Evolutionary conservation across 148 eudicot genomes (phyloP).

Genomic region (Hydrangea macrophylla): DNA sequence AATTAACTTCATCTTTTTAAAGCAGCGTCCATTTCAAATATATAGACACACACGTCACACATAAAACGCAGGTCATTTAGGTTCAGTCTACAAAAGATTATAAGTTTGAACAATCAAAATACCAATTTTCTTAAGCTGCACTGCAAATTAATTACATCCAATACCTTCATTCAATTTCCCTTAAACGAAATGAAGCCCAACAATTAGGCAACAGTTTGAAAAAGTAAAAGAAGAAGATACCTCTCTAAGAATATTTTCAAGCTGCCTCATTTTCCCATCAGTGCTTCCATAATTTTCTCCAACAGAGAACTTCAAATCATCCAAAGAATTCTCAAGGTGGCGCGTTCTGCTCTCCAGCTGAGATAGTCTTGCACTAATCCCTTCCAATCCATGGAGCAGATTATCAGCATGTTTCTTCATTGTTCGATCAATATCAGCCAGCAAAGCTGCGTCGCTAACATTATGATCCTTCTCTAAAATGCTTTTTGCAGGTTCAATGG

Average conservation of each 20-base stretch:
- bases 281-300: slow-evolving; percentile 55
- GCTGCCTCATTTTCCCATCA: slow-evolving; percentile 67
- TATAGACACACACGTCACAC: neutral
- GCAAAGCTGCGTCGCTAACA: slow-evolving; percentile 35
- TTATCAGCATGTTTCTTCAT: slow-evolving; percentile 60
- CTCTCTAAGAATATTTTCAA: slow-evolving; percentile 71
- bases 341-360: slow-evolving; percentile 66
- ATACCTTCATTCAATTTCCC: neutral
- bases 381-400: slow-evolving; percentile 54
- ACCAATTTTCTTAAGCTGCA: neutral
- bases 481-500: slow-evolving; percentile 41
- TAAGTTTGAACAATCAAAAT: neutral
- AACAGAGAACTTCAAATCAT: slow-evolving; percentile 59
- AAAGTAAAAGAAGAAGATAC: slow-evolving; percentile 28
- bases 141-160: neutral
- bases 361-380: slow-evolving; percentile 55
- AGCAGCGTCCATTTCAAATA: neutral
- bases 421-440: slow-evolving; percentile 65
- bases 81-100: too few species aligned
- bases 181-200: neutral
- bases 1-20: neutral
- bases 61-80: neutral
- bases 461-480: slow-evolving; percentile 47
- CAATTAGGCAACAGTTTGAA: neutral
- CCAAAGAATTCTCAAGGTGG: slow-evolving; percentile 59